Percentiles rank a stretch among this genome's conserved stretches.
phyloP scores from a whole-genome alignment of 2,329 filamentous ascomycete genomes.

The Exophiala dermatitidis region DNA sequence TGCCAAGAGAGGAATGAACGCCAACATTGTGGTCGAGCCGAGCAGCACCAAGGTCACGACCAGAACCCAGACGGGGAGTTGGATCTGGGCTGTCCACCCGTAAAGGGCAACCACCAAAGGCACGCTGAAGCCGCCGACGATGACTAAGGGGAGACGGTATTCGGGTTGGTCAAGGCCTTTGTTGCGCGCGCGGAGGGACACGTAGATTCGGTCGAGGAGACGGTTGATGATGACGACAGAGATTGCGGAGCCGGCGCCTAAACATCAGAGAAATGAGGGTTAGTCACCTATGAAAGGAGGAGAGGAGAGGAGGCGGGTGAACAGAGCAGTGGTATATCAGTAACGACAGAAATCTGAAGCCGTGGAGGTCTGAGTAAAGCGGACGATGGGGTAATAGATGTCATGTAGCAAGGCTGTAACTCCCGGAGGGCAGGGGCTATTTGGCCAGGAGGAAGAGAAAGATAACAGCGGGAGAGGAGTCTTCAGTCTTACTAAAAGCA shows the following conservation, averaged over 20 bases:
- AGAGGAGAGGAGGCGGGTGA: neutral
- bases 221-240: conserved; percentile 24
- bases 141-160: conserved; percentile 42
- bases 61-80: conserved; percentile 16
- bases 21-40: conserved; percentile 19
- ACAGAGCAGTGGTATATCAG: too few species aligned
- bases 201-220: conserved; percentile 23
- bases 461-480: neutral
- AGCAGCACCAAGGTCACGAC: conserved; percentile 15
- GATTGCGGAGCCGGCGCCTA: conserved; percentile 26
- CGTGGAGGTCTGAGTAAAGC: too few species aligned
- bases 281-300: neutral
- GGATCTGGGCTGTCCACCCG: conserved; percentile 22
- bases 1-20: conserved; percentile 21
- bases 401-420: too few species aligned
- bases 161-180: conserved; percentile 34
- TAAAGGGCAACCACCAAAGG: conserved; percentile 18
- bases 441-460: neutral
- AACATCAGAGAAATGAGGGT: neutral
- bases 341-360: too few species aligned
- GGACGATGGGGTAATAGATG: too few species aligned
- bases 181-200: conserved; percentile 30
- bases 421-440: too few species aligned
- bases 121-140: conserved; percentile 38
- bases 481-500: conserved; percentile 13